Percentiles rank a stretch among this genome's conserved stretches.
Evolutionary conservation across 2,329 filamentous ascomycete species (phyloP).

Genomic region (Orbilia quercus): DNA sequence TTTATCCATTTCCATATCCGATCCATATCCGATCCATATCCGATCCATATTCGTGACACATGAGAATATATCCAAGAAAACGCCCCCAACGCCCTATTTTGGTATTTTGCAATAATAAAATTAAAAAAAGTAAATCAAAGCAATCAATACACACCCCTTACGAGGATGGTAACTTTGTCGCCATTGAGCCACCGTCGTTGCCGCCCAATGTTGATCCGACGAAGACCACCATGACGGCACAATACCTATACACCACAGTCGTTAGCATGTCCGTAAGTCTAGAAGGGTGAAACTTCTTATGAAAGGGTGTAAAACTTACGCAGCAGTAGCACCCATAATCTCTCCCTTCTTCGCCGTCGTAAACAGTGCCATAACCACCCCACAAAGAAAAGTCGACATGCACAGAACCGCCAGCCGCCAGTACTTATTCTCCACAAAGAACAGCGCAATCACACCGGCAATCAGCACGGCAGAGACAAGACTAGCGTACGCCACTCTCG

Average conservation of each 20-base stretch:
- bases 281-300: background rate
- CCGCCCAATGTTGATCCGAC: constrained; percentile 44
- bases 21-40: no score
- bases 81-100: constrained; percentile 1
- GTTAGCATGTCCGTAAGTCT: background rate
- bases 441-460: constrained; percentile 41
- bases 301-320: constrained; percentile 29
- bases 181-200: constrained; percentile 9
- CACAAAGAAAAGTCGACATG: constrained; percentile 44
- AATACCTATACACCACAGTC: constrained; percentile 24
- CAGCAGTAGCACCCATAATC: constrained; percentile 53
- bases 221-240: constrained; percentile 53
- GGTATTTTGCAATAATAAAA: background rate
- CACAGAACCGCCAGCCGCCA: constrained; percentile 37
- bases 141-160: no score
- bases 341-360: constrained; percentile 54
- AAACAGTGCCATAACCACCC: constrained; percentile 42
- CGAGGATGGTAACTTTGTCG: background rate
- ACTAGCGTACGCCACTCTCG: constrained; percentile 25
- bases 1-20: background rate
- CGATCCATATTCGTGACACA: background rate
- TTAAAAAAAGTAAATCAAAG: constrained; percentile 6
- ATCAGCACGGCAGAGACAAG: constrained; percentile 32
- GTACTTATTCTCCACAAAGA: constrained; percentile 14
- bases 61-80: constrained; percentile 1